Evolutionary conservation across 768 basidiomycete genomes (phyloP).

Genomic region (Tubosaeta sp.): DNA sequence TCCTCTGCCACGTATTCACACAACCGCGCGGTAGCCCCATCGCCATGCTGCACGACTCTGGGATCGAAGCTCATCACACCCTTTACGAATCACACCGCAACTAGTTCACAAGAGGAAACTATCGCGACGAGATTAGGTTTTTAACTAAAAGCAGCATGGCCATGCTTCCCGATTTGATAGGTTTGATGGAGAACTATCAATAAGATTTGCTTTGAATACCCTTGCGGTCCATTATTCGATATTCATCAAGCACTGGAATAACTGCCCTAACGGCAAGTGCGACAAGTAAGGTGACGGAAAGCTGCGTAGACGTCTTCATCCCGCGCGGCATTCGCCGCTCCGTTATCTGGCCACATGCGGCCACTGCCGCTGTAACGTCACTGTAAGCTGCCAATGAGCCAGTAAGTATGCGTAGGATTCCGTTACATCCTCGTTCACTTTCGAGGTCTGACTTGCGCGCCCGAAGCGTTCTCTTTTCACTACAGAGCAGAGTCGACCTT

Average conservation of each 20-base stretch:
- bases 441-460: no score
- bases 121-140: conserved; percentile 24
- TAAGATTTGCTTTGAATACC: conserved; percentile 16
- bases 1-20: conserved; percentile 9
- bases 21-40: conserved; percentile 4
- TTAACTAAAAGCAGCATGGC: conserved; percentile 22
- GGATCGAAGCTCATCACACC: conserved; percentile 13
- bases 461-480: neutral
- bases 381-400: neutral
- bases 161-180: conserved; percentile 24
- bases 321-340: conserved; percentile 1
- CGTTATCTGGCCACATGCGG: neutral
- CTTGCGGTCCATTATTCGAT: neutral
- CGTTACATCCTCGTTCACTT: neutral
- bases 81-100: conserved; percentile 15
- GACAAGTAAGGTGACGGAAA: neutral
- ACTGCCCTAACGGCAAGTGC: neutral
- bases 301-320: no score
- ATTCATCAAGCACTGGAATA: neutral
- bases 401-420: neutral
- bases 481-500: neutral
- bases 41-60: conserved; percentile 9
- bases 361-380: neutral
- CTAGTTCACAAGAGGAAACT: conserved; percentile 18
- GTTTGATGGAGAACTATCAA: conserved; percentile 13